Evolutionary conservation across 208 protist species (phyloP).

Genomic region (Leishmania aethiopica): DNA sequence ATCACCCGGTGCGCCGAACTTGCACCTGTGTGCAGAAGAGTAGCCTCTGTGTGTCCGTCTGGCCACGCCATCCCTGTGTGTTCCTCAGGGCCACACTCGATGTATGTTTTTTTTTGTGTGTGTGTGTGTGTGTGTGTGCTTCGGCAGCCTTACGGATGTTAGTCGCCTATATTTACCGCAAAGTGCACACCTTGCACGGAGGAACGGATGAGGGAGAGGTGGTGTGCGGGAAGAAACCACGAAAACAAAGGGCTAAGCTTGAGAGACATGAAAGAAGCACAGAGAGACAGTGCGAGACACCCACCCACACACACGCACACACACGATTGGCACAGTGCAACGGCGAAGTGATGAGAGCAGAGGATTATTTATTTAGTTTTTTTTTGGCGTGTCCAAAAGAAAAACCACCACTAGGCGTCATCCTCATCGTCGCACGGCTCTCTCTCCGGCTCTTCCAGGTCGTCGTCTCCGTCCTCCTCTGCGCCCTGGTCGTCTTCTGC

Average conservation of each 20-base stretch:
- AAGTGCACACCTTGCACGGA: neutral
- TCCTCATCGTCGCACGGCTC: constrained; percentile 71
- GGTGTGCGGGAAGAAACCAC: neutral
- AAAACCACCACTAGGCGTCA: constrained; percentile 24
- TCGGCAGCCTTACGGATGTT: neutral
- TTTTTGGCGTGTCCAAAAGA: neutral
- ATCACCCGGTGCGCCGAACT: neutral
- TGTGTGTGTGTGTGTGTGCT: neutral
- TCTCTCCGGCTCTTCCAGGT: constrained; percentile 76
- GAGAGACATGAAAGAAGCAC: neutral
- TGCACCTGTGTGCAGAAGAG: neutral
- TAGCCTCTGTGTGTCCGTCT: neutral
- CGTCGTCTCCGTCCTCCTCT: constrained; percentile 43
- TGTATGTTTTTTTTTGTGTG: neutral
- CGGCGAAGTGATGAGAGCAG: neutral
- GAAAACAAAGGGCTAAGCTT: too few species aligned
- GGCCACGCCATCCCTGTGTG: neutral
- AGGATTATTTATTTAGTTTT: neutral
- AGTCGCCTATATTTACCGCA: constrained; percentile 7
- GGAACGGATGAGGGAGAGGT: neutral
- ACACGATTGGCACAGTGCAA: neutral
- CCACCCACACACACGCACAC: neutral
- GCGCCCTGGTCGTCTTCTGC: constrained; percentile 50
- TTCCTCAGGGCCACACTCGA: neutral
- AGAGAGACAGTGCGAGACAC: neutral